These are phyloP conservation scores for Pseudozyma flocculosa DNA, from an alignment of 1,284 basidiomycete species.

Conservation along the genomic window DNA sequence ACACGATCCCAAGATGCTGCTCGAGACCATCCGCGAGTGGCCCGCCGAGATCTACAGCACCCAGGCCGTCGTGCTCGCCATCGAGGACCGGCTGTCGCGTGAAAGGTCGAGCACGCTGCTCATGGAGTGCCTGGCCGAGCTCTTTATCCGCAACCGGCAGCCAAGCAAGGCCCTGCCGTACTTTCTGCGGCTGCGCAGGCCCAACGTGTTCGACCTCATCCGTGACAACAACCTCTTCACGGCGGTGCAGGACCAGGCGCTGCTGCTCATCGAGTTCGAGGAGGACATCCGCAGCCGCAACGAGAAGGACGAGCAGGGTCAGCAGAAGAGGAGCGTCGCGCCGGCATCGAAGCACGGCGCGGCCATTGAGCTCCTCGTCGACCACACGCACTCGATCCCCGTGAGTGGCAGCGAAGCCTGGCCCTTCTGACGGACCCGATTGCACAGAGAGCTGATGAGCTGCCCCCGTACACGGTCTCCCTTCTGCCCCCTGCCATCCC, in stretches of 20 bases:
- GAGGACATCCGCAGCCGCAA: constrained; percentile 70
- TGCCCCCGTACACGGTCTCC: no score
- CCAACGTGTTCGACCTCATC: constrained; percentile 92
- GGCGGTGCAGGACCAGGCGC: constrained; percentile 87
- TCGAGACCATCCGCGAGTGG: constrained; percentile 82
- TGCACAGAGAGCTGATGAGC: no score
- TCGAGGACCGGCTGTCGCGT: constrained; percentile 72
- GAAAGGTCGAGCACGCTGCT: constrained; percentile 65
- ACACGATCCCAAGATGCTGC: constrained; percentile 73
- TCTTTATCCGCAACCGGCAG: constrained; percentile 86
- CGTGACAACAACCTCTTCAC: constrained; percentile 91
- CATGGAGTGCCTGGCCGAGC: constrained; percentile 88
- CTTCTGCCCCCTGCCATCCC: no score
- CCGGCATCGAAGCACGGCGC: constrained; percentile 60
- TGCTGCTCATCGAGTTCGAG: constrained; percentile 90
- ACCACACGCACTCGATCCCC: constrained; percentile 93
- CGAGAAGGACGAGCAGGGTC: constrained; percentile 1
- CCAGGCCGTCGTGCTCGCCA: constrained; percentile 78
- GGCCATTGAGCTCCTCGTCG: constrained; percentile 83
- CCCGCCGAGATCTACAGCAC: constrained; percentile 87
- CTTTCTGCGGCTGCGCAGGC: constrained; percentile 78
- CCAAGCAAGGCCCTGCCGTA: constrained; percentile 90
- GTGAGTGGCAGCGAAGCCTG: constrained; percentile 61
- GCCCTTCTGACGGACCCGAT: no score
- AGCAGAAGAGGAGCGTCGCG: not conserved